Percentiles rank a stretch among this genome's conserved stretches.
Evolutionary conservation across 768 basidiomycete genomes (phyloP).

Genomic region (Boletales sp.): DNA sequence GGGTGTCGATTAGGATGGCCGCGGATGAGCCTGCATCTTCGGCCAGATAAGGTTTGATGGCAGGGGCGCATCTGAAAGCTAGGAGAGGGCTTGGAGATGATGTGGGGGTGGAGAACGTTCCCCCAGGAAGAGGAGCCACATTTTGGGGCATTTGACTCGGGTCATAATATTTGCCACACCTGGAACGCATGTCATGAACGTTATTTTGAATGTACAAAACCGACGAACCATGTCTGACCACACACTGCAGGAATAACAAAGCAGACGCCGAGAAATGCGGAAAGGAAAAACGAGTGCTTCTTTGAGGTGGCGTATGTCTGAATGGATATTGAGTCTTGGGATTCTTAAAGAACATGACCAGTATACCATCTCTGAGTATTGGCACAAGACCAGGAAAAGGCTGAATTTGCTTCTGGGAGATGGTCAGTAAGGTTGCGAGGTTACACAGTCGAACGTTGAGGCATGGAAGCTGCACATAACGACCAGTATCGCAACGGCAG

Average conservation of each 20-base stretch:
- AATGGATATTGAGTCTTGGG: not conserved
- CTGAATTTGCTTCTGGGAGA: not conserved
- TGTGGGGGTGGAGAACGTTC: conserved; percentile 41
- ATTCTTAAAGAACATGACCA: not conserved
- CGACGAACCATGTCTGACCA: conserved; percentile 29
- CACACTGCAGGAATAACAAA: conserved; percentile 11
- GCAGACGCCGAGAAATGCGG: conserved; percentile 9
- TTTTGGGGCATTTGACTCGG: conserved; percentile 32
- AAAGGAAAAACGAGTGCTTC: conserved; percentile 10
- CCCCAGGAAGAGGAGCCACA: conserved; percentile 44
- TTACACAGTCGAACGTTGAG: no score
- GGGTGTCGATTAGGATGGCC: conserved; percentile 51
- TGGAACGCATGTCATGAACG: conserved; percentile 15
- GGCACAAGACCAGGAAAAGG: not conserved
- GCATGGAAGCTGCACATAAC: not conserved
- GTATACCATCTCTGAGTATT: conserved; percentile 4
- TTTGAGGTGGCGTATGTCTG: not conserved
- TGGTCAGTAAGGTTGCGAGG: conserved; percentile 5
- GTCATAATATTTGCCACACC: conserved; percentile 53
- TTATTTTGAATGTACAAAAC: not conserved
- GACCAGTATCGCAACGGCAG: not conserved
- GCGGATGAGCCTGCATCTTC: conserved; percentile 44
- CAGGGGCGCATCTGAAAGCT: conserved; percentile 55
- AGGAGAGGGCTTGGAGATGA: conserved; percentile 41
- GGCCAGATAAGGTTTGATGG: conserved; percentile 54